Percentiles rank a stretch among this genome's conserved stretches.
These are phyloP conservation scores for Aspergillus melleus DNA, from an alignment of 2,329 filamentous ascomycete species.

Conservation along the genomic window DNA sequence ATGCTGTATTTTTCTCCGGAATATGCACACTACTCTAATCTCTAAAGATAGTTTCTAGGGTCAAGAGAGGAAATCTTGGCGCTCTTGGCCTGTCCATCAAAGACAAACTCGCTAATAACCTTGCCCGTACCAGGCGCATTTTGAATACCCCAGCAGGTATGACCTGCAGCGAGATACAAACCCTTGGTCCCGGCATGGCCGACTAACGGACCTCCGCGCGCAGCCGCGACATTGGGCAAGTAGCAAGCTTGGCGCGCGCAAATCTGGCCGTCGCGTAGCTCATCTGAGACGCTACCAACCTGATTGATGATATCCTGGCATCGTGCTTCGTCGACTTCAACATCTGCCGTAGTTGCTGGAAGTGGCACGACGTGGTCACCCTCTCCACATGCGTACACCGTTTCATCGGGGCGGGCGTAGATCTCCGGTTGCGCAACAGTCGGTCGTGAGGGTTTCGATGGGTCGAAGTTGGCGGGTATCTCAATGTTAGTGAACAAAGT, in stretches of 20 bases:
- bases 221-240: slow-evolving; percentile 68
- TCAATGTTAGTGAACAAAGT: slow-evolving; percentile 77
- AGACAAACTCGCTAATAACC: slow-evolving; percentile 74
- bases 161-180: slow-evolving; percentile 79
- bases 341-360: slow-evolving; percentile 72
- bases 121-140: slow-evolving; percentile 87
- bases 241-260: slow-evolving; percentile 87
- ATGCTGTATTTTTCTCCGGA: neutral
- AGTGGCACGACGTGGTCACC: slow-evolving; percentile 75
- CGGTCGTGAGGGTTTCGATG: slow-evolving; percentile 51
- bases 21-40: slow-evolving; percentile 6
- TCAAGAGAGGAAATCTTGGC: slow-evolving; percentile 67
- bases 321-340: slow-evolving; percentile 70
- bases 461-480: slow-evolving; percentile 63
- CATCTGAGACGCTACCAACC: slow-evolving; percentile 56
- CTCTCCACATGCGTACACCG: slow-evolving; percentile 93
- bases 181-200: slow-evolving; percentile 73
- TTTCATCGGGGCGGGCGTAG: slow-evolving; percentile 83
- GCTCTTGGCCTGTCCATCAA: slow-evolving; percentile 69
- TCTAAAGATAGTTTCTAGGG: slow-evolving; percentile 58
- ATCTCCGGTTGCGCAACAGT: slow-evolving; percentile 82
- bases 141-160: slow-evolving; percentile 98
- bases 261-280: slow-evolving; percentile 67
- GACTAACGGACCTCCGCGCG: slow-evolving; percentile 69
- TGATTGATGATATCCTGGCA: slow-evolving; percentile 87